phyloP scores from a whole-genome alignment of 306 rosid species.

The Fragaria ananassa region DNA sequence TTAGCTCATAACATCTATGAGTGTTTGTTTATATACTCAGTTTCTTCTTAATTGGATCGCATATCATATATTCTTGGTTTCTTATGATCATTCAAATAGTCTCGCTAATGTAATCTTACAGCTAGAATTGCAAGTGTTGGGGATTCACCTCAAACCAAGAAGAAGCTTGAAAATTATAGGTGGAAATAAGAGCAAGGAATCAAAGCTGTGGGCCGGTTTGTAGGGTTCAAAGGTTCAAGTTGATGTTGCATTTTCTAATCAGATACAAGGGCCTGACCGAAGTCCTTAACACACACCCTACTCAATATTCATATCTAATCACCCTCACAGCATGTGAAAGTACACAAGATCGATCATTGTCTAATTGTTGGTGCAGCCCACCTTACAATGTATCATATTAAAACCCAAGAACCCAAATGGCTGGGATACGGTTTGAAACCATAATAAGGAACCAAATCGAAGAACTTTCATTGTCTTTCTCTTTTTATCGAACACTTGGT shows the following conservation, averaged over 20 bases:
- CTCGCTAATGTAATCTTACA: not conserved
- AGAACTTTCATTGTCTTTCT: constrained; percentile 33
- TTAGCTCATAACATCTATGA: no score
- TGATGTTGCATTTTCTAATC: constrained; percentile 17
- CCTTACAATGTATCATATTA: constrained; percentile 16
- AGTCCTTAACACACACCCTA: constrained; percentile 27
- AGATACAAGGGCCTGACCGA: constrained; percentile 13
- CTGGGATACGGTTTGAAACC: constrained; percentile 27
- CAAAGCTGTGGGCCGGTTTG: constrained; percentile 35
- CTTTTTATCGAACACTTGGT: constrained; percentile 26
- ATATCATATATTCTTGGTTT: not conserved
- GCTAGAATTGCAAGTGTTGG: not conserved
- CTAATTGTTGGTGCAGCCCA: constrained; percentile 59
- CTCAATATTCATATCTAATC: constrained; percentile 30
- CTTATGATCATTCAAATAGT: not conserved
- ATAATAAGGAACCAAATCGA: constrained; percentile 42
- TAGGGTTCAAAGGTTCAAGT: constrained; percentile 10
- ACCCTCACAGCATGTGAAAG: constrained; percentile 39
- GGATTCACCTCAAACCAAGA: not conserved
- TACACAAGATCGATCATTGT: constrained; percentile 52
- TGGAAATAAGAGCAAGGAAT: constrained; percentile 9
- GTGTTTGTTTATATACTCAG: no score
- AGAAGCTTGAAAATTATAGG: not conserved
- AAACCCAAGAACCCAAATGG: constrained; percentile 23
- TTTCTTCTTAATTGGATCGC: no score